Conservation (phyloP, 805 yeast genomes). For the Monosporozyma servazzii region DNA sequence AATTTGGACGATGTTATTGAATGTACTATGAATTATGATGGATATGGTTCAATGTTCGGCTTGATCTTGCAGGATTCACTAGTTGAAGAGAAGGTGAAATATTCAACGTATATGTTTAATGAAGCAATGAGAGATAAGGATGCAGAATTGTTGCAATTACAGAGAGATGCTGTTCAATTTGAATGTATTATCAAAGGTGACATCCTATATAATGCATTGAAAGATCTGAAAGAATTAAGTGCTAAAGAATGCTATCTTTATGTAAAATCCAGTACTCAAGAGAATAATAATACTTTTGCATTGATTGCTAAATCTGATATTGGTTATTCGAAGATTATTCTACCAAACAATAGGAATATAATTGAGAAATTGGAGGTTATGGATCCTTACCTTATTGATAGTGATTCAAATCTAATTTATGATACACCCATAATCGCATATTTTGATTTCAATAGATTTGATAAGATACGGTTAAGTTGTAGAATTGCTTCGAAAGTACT, state of each 20-base stretch:
- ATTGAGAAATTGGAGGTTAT: slow-evolving; percentile 47
- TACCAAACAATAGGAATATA: slow-evolving; percentile 54
- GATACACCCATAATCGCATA: slow-evolving; percentile 29
- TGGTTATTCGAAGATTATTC: slow-evolving; percentile 56
- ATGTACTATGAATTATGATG: slow-evolving; percentile 43
- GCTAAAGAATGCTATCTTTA: slow-evolving; percentile 43
- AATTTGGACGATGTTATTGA: slow-evolving; percentile 31
- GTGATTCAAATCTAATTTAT: background rate
- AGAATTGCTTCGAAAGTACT: slow-evolving; percentile 44
- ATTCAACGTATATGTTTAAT: slow-evolving; percentile 37
- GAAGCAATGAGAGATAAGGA: slow-evolving; percentile 19
- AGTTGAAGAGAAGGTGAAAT: slow-evolving; percentile 48
- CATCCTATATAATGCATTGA: slow-evolving; percentile 43
- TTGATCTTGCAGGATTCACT: slow-evolving; percentile 46
- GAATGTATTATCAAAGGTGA: slow-evolving; percentile 48
- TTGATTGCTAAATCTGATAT: slow-evolving; percentile 64
- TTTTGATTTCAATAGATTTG: slow-evolving; percentile 42
- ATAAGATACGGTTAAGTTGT: slow-evolving; percentile 41
- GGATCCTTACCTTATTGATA: background rate
- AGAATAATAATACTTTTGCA: slow-evolving; percentile 26
- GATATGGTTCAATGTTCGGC: slow-evolving; percentile 45
- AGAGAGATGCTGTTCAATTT: slow-evolving; percentile 35
- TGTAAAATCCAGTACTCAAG: slow-evolving; percentile 28
- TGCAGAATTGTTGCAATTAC: slow-evolving; percentile 34
- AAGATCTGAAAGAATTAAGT: slow-evolving; percentile 47